Percentiles rank a stretch among this genome's conserved stretches.
Conservation (phyloP, 306 rosid genomes). For the Hippophae tibetana region DNA sequence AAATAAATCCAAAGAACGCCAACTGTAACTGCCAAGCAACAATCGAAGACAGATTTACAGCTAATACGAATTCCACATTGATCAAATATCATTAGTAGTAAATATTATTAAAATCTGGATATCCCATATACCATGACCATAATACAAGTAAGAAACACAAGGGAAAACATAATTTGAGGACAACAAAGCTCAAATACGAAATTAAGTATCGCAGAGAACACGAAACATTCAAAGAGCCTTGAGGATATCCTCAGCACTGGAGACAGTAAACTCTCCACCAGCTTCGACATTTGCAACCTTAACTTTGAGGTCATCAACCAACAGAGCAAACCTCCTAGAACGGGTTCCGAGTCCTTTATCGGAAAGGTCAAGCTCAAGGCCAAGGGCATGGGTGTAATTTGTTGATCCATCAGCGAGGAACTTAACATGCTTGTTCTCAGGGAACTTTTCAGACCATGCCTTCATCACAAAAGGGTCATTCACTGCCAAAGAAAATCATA, state of each 20-base stretch:
- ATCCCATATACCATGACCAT: too few relatives aligned
- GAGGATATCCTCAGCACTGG: slow-evolving; percentile 86
- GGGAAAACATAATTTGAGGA: background rate
- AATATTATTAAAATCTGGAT: too few relatives aligned
- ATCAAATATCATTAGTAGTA: too few relatives aligned
- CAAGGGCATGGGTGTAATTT: slow-evolving; percentile 57
- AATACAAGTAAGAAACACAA: background rate
- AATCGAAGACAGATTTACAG: too few relatives aligned
- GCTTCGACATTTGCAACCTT: slow-evolving; percentile 70
- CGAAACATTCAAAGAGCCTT: slow-evolving; percentile 52
- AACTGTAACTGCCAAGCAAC: too few relatives aligned
- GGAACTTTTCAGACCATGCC: slow-evolving; percentile 79
- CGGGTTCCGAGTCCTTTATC: slow-evolving; percentile 78
- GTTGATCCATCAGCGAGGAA: slow-evolving; percentile 97
- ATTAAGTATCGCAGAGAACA: background rate
- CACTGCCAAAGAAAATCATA: slow-evolving; percentile 32
- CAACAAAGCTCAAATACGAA: background rate
- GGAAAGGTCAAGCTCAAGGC: slow-evolving; percentile 78
- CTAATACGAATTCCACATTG: too few relatives aligned
- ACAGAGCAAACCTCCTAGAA: slow-evolving; percentile 69
- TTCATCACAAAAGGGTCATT: slow-evolving; percentile 88
- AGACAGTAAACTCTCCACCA: slow-evolving; percentile 75
- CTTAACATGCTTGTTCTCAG: slow-evolving; percentile 78
- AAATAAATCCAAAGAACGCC: too few relatives aligned
- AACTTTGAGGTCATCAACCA: slow-evolving; percentile 78